Evolutionary conservation across 257 asterid genomes (phyloP), one percentile per base, ranked within the genome.

Genomic region (Forsythia suspensa): DNA sequence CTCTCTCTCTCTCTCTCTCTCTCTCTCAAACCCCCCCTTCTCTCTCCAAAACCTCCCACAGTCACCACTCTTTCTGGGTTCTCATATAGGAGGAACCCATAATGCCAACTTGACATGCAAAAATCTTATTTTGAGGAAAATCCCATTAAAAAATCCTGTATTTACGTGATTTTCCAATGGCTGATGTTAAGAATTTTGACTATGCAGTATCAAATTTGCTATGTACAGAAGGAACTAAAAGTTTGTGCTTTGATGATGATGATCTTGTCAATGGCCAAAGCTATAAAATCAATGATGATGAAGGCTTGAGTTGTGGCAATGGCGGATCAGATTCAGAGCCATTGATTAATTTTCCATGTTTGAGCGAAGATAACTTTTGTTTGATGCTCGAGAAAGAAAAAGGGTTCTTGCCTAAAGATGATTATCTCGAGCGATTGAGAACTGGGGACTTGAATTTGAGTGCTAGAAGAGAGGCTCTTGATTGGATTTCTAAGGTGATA

Each of bases 401-500:
- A 36, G 86, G 85, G 24, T 83, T 76, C 76, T 83, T 87, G 84
- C 86, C 89, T 79, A 79, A 77, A 40, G 39, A 42, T 76, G 91
- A 87, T 83, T 87, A 87, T 51, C 72, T 81, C 43, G 72, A 71
- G 63, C 83, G 89, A 73, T 70, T 87, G 84, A 85, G 67, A 73
- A 81, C 68, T 83, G 89, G 89, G 29, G 87, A 81, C 73, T 81
- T 87, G 86, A 85, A 82, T 72, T 43, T 81, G 61, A 81, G 38
- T 43, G 79, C 82, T 75, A 85, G 91, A 75, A 75, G 67, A 75
- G 83, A 81, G 65, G 85, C 84, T 74, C 66, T 87, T 83, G 82
- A 79, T 72, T 87, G 91, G 91, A 85, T 85, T 81, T 21, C 37
- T 52, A 81, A 87, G 91, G 91, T 87, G 65, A 55, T 48, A 55